A percentile compares a stretch with the other conserved stretches of the same genome.
Evolutionary conservation across 164 flowering plant species (phyloP).

Genomic region (Taxillus chinensis): DNA sequence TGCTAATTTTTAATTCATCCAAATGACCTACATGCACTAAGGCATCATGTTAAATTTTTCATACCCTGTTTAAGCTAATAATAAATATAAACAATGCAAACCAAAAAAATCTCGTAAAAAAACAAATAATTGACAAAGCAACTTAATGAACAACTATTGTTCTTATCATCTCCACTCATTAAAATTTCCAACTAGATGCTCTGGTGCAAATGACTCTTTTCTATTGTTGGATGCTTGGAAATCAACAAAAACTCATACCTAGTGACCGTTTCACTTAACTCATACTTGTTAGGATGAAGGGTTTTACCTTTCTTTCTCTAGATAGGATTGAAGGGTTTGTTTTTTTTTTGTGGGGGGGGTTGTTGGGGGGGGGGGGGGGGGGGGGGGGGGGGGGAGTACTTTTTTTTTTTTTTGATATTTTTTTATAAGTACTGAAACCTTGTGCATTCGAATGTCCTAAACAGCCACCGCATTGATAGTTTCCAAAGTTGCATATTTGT

Average conservation of each 20-base stretch:
- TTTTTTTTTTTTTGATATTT: too few relatives aligned
- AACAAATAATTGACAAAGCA: background rate
- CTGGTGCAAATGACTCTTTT: constrained; percentile 40
- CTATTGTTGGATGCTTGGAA: constrained; percentile 29
- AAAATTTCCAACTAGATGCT: constrained; percentile 23
- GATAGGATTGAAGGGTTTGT: too few relatives aligned
- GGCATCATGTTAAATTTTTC: background rate
- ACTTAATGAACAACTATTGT: constrained; percentile 60
- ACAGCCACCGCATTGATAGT: too few relatives aligned
- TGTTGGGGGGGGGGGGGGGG: too few relatives aligned
- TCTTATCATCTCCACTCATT: constrained; percentile 45
- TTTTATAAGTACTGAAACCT: too few relatives aligned
- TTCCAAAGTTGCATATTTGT: too few relatives aligned
- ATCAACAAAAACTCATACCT: constrained; percentile 38
- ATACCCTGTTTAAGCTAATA: background rate
- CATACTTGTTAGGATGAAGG: too few relatives aligned
- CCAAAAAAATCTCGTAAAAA: background rate
- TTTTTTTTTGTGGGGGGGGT: too few relatives aligned
- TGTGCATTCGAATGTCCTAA: too few relatives aligned
- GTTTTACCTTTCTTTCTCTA: too few relatives aligned
- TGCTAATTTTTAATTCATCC: background rate
- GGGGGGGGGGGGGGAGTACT: too few relatives aligned
- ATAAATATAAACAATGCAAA: background rate
- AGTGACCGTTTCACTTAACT: too few relatives aligned
- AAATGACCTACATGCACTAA: background rate